Evolutionary conservation across 257 asterid genomes (phyloP).

Genomic region (Solanum microdontum): DNA sequence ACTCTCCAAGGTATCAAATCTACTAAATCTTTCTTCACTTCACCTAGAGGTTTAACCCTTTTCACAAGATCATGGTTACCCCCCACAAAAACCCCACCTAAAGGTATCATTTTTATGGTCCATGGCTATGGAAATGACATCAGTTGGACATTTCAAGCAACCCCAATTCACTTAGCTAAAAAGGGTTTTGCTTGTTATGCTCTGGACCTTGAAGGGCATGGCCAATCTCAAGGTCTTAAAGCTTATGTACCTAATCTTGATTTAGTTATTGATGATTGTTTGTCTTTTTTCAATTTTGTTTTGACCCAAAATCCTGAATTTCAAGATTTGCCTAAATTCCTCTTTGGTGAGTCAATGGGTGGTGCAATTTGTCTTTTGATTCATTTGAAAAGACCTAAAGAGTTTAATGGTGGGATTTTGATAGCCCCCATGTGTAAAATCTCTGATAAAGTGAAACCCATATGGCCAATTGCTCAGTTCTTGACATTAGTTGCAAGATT

Average conservation of each 20-base stretch:
- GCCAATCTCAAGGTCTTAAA: conserved; percentile 71
- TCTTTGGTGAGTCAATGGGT: conserved; percentile 80
- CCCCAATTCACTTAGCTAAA: conserved; percentile 76
- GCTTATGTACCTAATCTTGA: conserved; percentile 71
- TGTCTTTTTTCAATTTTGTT: conserved; percentile 28
- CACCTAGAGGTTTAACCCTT: conserved; percentile 53
- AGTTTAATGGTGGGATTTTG: conserved; percentile 54
- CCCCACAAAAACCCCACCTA: conserved; percentile 18
- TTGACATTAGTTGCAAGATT: conserved; percentile 38
- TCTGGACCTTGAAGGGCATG: conserved; percentile 89
- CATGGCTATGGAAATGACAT: conserved; percentile 88
- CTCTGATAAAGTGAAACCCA: conserved; percentile 67
- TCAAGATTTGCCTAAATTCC: conserved; percentile 23
- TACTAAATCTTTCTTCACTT: conserved; percentile 37
- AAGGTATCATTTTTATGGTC: conserved; percentile 70
- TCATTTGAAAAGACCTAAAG: conserved; percentile 28
- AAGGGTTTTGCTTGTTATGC: conserved; percentile 72
- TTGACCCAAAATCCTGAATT: conserved; percentile 25
- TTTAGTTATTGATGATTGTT: conserved; percentile 43
- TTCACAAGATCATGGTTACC: conserved; percentile 82
- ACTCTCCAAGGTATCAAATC: conserved; percentile 44
- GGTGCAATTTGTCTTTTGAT: conserved; percentile 74
- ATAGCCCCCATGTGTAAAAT: conserved; percentile 83
- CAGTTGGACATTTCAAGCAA: conserved; percentile 85
- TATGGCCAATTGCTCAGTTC: conserved; percentile 72